Base-by-base conservation (phyloP, 192 early-diverging fungal genomes). In the Backusella tarrabulga region DNA sequence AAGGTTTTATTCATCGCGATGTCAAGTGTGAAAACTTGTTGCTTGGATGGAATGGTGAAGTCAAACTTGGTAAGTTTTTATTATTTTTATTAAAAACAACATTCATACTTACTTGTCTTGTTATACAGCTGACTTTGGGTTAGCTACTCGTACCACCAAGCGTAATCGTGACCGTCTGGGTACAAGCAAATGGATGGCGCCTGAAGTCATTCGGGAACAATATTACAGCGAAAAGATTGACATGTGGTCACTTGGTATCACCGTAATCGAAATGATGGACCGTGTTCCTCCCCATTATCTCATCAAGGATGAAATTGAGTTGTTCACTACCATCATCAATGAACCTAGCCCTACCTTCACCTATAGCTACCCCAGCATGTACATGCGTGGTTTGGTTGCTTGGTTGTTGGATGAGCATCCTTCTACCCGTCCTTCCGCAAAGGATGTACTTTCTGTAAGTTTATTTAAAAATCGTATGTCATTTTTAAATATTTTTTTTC, bases 161-260 rank as follows among this genome's bases (percentile, higher is more conserved):
- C 75, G 73, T 6, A 83, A 83, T 42, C 68, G 78, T 72, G 78
- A 79, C 35, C 78, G 82, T 21, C 79, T 83, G 12, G 82, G 82
- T 40, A 83, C 82, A 41, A 78, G 78, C 60, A 83, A 83, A 66
- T 83, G 82, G 82, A 87, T 76, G 86, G 86, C 86, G 32, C 86
- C 86, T 26, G 86, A 87, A 79, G 83, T 87, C 46, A 79, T 87
- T 76, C 76, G 68, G 19, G 80, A 83, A 34, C 79, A 85, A 52
- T 66, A 77, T 36, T 87, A 87, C 56, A 78, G 83, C 69, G 83
- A 86, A 50, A 87, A 81, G 67, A 79, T 86, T 40, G 86, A 87
- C 70, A 75, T 87, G 68, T 87, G 86, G 86, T 86, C 85, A 9
- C 73, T 87, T 35, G 86, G 83, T 34, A 84, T 87, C 34, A 82